Percentiles rank a stretch among this genome's conserved stretches.
These are phyloP conservation scores for Ophiocordyceps camponoti-floridani DNA, from an alignment of 2,329 filamentous ascomycete species.

Conservation along the genomic window DNA sequence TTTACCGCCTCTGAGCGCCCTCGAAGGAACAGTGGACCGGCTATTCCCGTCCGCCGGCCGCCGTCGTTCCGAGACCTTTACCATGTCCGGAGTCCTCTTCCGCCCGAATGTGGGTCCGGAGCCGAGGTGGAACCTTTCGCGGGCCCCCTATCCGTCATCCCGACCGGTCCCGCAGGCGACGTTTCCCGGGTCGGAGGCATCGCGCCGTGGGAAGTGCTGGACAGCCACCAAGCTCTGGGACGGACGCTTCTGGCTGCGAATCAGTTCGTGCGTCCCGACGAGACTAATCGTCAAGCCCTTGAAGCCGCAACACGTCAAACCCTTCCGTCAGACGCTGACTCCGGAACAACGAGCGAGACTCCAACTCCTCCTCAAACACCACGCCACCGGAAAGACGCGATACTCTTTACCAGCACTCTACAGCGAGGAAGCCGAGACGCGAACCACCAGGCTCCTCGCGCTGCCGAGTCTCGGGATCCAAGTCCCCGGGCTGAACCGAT, in stretches of 20 bases:
- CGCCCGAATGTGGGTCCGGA: conserved; percentile 10
- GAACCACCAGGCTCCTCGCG: conserved; percentile 26
- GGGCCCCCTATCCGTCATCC: conserved; percentile 24
- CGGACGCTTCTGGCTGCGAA: conserved; percentile 41
- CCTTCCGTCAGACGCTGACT: conserved; percentile 26
- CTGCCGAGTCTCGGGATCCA: conserved; percentile 33
- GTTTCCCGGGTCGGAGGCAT: conserved; percentile 11
- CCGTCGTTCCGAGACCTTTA: conserved; percentile 19
- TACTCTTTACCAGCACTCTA: conserved; percentile 39
- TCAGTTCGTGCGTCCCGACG: conserved; percentile 23
- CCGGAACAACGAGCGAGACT: conserved; percentile 15
- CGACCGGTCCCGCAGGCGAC: conserved; percentile 12
- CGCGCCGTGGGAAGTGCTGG: too few species aligned
- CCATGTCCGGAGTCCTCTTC: conserved; percentile 19
- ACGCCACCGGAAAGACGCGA: conserved; percentile 35
- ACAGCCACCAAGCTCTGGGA: conserved; percentile 29
- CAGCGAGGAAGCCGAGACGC: conserved; percentile 14
- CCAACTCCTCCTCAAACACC: conserved; percentile 23
- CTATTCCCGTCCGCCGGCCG: conserved; percentile 23
- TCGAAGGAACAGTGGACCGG: conserved; percentile 25
- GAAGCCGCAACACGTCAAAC: conserved; percentile 21
- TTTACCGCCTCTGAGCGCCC: conserved; percentile 20
- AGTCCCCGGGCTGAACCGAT: conserved; percentile 26
- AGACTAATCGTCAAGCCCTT: conserved; percentile 28
- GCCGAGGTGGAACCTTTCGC: conserved; percentile 25